Evolutionary conservation across 2,329 filamentous ascomycete species (phyloP), one percentile per base, ranked within the genome.

Genomic region (Calonectria pteridis): DNA sequence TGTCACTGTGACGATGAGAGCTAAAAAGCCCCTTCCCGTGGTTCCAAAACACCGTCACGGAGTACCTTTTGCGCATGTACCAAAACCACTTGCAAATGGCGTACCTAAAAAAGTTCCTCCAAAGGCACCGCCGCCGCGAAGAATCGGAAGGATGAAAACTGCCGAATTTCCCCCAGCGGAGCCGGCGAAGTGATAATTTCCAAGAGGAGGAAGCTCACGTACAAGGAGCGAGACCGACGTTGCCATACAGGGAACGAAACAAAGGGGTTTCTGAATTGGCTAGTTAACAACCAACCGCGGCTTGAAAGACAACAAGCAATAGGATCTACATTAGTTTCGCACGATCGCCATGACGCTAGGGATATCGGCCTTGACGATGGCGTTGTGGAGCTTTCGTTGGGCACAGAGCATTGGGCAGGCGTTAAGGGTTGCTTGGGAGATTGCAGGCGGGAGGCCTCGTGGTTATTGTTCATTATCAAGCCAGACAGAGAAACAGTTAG

Each of bases 11-110:
- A 77, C 74, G 2, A 68, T 80, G 35, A 85, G 82, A 72, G 78
- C 85, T 10, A 89, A 87, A 80, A 90, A 87, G 77, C 85, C 85
- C 2, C 81, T 90, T 6, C 90, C 90, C 2, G 87, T 86, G 59
- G 88, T 92, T 26, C 90, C 90, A 2, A 90, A 85, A 77, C 90
- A 91, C 74, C 85, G 88, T 3, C 90, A 91, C 72, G 90, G 90
- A 10, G 82, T 86, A 6, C 88, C 88, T 2, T 84, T 86, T 62
- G 78, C 83, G 14, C 84, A 84, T 35, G 80, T 81, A 68, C 79
- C 81, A 40, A 84, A 79, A 55, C 33, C 78, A 23, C 78, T 81
- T 37, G 62, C 78, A 37, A 83, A 83, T 50, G 82, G 81, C 2
- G 72, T 72, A 16, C 72, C 75, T 20, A 88, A 87, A 77, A 87